A percentile compares a stretch with the other conserved stretches of the same genome.
Conservation (phyloP, 2,329 filamentous ascomycete species). For the Stagonosporopsis chrysanthemi region DNA sequence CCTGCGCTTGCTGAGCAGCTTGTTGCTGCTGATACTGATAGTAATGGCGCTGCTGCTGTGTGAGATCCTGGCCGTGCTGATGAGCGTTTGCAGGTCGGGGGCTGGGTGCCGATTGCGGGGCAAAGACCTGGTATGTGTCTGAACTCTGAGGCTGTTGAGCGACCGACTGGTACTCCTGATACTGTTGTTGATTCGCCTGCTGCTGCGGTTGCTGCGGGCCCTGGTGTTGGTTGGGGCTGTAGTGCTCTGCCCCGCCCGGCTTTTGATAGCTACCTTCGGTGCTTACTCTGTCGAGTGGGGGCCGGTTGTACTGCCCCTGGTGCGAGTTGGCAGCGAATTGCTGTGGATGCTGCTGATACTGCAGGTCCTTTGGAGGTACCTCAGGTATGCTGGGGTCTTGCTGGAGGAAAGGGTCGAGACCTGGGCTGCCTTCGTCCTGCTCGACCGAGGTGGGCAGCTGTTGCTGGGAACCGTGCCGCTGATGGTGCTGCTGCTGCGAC, state of each 20-base stretch:
- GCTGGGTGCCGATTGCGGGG: constrained; percentile 42
- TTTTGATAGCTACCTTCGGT: constrained; percentile 49
- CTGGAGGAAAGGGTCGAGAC: constrained; percentile 50
- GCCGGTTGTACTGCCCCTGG: constrained; percentile 45
- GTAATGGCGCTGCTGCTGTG: constrained; percentile 40
- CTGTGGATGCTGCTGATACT: constrained; percentile 38
- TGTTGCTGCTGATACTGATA: constrained; percentile 45
- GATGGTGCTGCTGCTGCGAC: constrained; percentile 38
- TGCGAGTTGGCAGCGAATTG: constrained; percentile 32
- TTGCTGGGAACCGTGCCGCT: constrained; percentile 40
- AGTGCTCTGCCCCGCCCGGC: constrained; percentile 50
- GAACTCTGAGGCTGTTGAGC: constrained; percentile 31
- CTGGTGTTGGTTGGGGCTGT: constrained; percentile 49
- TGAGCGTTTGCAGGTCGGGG: constrained; percentile 39
- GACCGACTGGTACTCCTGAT: constrained; percentile 43
- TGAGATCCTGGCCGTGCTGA: constrained; percentile 38
- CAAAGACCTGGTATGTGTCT: constrained; percentile 45
- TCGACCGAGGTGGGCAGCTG: constrained; percentile 48
- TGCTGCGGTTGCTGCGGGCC: constrained; percentile 40
- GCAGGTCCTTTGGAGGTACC: constrained; percentile 48
- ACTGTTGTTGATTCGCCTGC: constrained; percentile 31
- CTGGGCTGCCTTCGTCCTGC: constrained; percentile 45
- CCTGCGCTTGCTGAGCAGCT: constrained; percentile 32
- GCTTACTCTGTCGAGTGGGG: constrained; percentile 50
- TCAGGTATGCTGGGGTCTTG: constrained; percentile 42